phyloP scores from a whole-genome alignment of 108 stramenopile species.

The Nitzschia inconspicua region DNA sequence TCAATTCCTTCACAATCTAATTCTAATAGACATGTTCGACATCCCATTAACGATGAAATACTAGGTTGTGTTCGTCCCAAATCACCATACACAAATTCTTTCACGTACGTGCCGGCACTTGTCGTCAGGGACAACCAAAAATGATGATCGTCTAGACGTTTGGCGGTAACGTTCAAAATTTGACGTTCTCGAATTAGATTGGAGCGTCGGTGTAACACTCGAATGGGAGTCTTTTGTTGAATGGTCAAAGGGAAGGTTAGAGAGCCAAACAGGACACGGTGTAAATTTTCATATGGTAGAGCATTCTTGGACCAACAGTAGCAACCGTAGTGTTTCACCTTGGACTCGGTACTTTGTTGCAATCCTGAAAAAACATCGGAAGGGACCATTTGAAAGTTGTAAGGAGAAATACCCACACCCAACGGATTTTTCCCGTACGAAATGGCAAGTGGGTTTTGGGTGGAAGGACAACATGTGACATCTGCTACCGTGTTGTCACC shows the following conservation, averaged over 20 bases:
- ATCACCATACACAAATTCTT: slow-evolving; percentile 90
- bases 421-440: slow-evolving; percentile 56
- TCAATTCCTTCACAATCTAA: slow-evolving; percentile 82
- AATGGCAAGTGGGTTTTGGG: background rate
- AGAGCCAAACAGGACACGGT: background rate
- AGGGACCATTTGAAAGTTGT: slow-evolving; percentile 33
- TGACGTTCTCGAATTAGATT: slow-evolving; percentile 49
- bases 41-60: slow-evolving; percentile 61
- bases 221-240: slow-evolving; percentile 72
- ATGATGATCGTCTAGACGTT: slow-evolving; percentile 65
- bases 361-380: slow-evolving; percentile 45
- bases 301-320: slow-evolving; percentile 27
- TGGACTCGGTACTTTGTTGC: slow-evolving; percentile 78
- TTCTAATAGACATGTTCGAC: slow-evolving; percentile 70
- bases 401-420: slow-evolving; percentile 57
- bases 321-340: slow-evolving; percentile 81
- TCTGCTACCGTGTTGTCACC: background rate
- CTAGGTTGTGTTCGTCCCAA: slow-evolving; percentile 74
- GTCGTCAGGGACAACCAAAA: slow-evolving; percentile 66
- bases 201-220: slow-evolving; percentile 78
- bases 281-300: background rate
- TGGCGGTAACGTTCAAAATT: slow-evolving; percentile 41
- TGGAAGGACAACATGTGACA: background rate
- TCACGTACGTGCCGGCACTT: slow-evolving; percentile 83
- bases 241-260: slow-evolving; percentile 52